phyloP scores from a whole-genome alignment of 352 stramenopile genomes.

The Phytophthora lateralis region DNA sequence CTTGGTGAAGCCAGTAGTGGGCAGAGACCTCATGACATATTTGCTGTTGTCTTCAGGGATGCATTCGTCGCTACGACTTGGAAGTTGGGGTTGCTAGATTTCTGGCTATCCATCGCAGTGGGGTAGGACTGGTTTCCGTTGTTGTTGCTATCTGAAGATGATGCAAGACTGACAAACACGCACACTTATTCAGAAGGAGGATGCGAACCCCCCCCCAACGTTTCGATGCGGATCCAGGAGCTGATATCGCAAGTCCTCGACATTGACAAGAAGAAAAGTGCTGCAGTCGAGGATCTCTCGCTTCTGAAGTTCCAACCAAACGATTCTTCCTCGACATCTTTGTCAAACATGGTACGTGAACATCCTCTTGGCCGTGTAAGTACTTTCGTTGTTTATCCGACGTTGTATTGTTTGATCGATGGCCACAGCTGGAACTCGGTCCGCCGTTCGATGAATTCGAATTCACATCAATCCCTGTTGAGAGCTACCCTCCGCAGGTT shows the following conservation, averaged over 20 bases:
- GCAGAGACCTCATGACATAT: too few relatives aligned
- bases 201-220: slow-evolving; percentile 58
- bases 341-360: slow-evolving; percentile 45
- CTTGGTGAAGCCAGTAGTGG: too few relatives aligned
- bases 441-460: slow-evolving; percentile 68
- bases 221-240: slow-evolving; percentile 67
- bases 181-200: slow-evolving; percentile 43
- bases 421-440: slow-evolving; percentile 60
- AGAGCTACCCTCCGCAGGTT: slow-evolving; percentile 79
- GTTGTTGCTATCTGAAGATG: too few relatives aligned
- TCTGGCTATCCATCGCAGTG: slow-evolving; percentile 57
- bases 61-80: slow-evolving; percentile 70
- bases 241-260: slow-evolving; percentile 67
- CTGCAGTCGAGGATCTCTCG: slow-evolving; percentile 67
- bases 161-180: too few relatives aligned
- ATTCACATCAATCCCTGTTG: slow-evolving; percentile 74
- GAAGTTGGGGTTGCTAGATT: slow-evolving; percentile 79
- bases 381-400: too few relatives aligned
- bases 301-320: slow-evolving; percentile 74
- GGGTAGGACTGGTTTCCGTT: slow-evolving; percentile 33
- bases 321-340: slow-evolving; percentile 46
- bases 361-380: not conserved
- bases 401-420: not conserved
- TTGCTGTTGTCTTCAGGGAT: slow-evolving; percentile 39
- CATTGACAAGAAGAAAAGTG: slow-evolving; percentile 70